Evolutionary conservation across 257 asterid genomes (phyloP), one percentile per base, ranked within the genome.

Genomic region (Primulina huaijiensis): DNA sequence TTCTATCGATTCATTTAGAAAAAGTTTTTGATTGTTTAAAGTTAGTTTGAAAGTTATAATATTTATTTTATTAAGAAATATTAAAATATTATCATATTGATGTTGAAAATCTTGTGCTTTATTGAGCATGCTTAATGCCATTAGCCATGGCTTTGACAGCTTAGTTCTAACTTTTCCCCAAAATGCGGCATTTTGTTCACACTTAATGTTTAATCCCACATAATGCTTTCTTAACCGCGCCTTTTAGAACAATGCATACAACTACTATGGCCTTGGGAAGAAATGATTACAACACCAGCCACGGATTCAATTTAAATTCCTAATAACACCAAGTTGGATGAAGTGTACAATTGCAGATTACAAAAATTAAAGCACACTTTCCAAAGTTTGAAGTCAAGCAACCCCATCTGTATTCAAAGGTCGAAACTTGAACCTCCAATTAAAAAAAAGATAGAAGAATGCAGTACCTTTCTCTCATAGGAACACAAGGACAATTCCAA

Each of bases 401-500:
- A 58, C 14, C 14, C 46, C 20, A 4, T 55, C 38, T 19, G 37
- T 61, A 40, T 69, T 65, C 60, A 19, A 61, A 8, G 52, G 60
- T 34, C 35, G 12, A 63, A 43, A n/a, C 6, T 27, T 19, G 29
- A 52, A 40, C 64, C 60, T 61, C 35, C 65, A 30, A 53, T 43
- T 37, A 46, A 20, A 33, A 59, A 34, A 52, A 65, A 5, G 7
- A 3, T 3, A 16, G 20, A 46, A 16, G 20, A 46, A 8, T 8
- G 62, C 43, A 7, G 21, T 78, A 81, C 89, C 89, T 81, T 73
- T 84, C 89, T 74, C 89, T 79, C 89, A 81, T 94, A 33, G 99
- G 97, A 81, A 91, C 99, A 78, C 99, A 94, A 2, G 97, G 99
- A 43, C 89, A 84, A 43, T 84, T 84, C 89, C 99, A 91, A 75